These are phyloP conservation scores for Cladosporium sp. DNA, from an alignment of 2,329 filamentous ascomycete species.

Conservation along the genomic window DNA sequence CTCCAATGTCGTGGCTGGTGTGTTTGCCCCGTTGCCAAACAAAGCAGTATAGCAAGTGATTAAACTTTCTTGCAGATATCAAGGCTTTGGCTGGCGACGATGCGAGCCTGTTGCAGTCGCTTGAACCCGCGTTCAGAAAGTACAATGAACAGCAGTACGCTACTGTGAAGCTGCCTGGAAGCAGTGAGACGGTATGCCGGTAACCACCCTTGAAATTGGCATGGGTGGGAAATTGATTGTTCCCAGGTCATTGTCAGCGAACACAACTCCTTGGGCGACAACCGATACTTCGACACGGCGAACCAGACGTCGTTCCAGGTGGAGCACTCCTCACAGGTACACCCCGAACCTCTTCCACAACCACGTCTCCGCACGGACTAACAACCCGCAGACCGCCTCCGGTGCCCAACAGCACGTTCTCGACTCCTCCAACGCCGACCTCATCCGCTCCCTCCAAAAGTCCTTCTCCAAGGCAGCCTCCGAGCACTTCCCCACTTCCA, in stretches of 20 bases:
- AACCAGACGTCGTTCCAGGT: constrained; percentile 84
- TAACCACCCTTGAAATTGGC: not conserved
- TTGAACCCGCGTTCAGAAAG: constrained; percentile 79
- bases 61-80: constrained; percentile 60
- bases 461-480: constrained; percentile 67
- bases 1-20: constrained; percentile 82
- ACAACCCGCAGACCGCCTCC: constrained; percentile 64
- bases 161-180: constrained; percentile 82
- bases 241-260: constrained; percentile 70
- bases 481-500: constrained; percentile 83
- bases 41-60: not conserved
- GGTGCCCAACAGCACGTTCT: constrained; percentile 71
- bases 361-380: not conserved
- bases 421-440: constrained; percentile 69
- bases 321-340: constrained; percentile 74
- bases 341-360: not conserved
- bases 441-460: constrained; percentile 82
- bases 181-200: constrained; percentile 64
- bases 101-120: constrained; percentile 59
- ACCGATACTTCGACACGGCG: constrained; percentile 85
- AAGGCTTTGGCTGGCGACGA: constrained; percentile 73
- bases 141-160: constrained; percentile 96
- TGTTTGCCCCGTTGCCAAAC: constrained; percentile 17
- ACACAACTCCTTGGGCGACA: constrained; percentile 75
- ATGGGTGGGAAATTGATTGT: not conserved